Evolutionary conservation across 225 moss, liverwort and hornwort species (phyloP), one percentile per base, ranked within the genome.

Genomic region (Pleurozium schreberi): DNA sequence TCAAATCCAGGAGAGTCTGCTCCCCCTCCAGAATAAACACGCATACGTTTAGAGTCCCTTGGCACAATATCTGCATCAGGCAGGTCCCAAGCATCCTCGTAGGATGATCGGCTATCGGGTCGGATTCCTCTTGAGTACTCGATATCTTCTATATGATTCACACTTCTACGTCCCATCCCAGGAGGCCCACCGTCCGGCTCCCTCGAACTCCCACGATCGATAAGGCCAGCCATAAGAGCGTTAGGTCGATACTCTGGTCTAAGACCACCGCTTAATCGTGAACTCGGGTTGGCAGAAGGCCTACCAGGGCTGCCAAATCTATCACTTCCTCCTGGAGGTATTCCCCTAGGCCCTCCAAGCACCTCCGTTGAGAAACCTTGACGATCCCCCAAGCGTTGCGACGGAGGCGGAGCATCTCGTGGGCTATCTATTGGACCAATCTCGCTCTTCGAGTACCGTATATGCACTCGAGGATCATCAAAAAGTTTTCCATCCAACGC

Each of bases 381-480:
- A 78, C 93, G 93, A 89, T 93, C 93, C 75, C 90, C 92, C 42
- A 95, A 87, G 79, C 93, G 95, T 77, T 95, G 95, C 42, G 89
- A 90, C 49, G 95, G 88, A 79, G 91, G 88, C 50, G 92, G 96
- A 59, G 85, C 92, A 87, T 95, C 95, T 87, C 95, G 93, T 58
- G 96, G 92, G 89, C 92, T 97, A 85, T 97, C 98, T 17, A 98
- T 96, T 30, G 98, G 98, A 89, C 98, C 98, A 74, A 98, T 96
- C 93, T 98, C 98, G 87, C 98, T 98, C 88, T 98, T 98, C 9
- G 98, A 98, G 88, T 96, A 98, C 55, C 98, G 96, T 69, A 98
- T 97, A 88, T 97, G 98, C 33, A 98, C 97, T 47, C 98, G 93
- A 82, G 98, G 98, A 93, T 98, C 98, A 84, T 98, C 96, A 91